Base-by-base conservation (phyloP, 208 protist genomes). In the Acanthamoeba healyi region DNA sequence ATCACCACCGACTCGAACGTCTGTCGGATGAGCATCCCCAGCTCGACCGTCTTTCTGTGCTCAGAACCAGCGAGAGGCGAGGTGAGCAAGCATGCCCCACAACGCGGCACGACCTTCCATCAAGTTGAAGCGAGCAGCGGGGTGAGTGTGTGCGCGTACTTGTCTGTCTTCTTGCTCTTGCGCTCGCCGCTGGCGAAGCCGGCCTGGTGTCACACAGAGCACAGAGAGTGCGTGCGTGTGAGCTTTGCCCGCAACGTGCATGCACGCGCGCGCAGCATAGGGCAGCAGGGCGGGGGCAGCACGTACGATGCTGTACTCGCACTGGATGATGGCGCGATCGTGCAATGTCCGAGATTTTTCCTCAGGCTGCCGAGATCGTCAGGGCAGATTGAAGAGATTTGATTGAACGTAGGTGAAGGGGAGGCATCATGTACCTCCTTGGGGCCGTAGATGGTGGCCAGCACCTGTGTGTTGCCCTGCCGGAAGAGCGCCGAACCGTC, bases 381-480 rank as follows among this genome's bases (percentile, higher is more conserved):
- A 38, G 32, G n/a, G n/a, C 0, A 70, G 10, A 61, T 61, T 46
- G 61, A 29, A 70, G 87, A 92, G 94, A 72, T 95, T 36, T 29
- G 5, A 92, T 56, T 17, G 1, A 2, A 54, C 22, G 26, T 0
- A 40, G 87, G 4, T 38, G 0, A 61, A 87, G 29, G 40, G 15
- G 24, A 38, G n/a, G 36, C 42, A n/a, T 4, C 10, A 26, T 17
- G 56, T 42, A 97, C 88, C 96, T 98, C 97, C 38, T 94, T 67
- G 4, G 98, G 98, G 1, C 98, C 98, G 90, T 97, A 98, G 2
- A 99, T 97, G n/a, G 97, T 86, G 0, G 96, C 98, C 10, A 98
- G 54, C 26, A 98, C 94, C 72, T 96, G 96, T 36, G 97, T 98
- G 94, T 97, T 97, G 29, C 97, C 97, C 51, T 95, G 74, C 72